A percentile compares a stretch with the other conserved stretches of the same genome.
phyloP scores from a whole-genome alignment of 495 filamentous ascomycete genomes.

The Bryoglossum gracile region DNA sequence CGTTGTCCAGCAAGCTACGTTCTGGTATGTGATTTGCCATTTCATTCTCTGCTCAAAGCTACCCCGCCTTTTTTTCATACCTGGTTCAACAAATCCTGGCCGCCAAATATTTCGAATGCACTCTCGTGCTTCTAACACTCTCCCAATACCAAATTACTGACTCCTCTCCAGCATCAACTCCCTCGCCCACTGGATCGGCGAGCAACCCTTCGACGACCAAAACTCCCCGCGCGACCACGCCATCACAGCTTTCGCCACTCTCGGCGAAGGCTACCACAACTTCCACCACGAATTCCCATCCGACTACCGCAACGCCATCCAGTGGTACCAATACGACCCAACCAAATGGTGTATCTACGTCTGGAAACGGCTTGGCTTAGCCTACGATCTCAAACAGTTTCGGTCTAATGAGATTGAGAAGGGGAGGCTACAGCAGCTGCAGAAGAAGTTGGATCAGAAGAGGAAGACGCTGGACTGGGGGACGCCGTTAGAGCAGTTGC shows the following conservation, averaged over 20 bases:
- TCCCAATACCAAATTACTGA: no score
- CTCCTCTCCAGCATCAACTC: no score
- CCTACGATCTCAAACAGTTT: constrained; percentile 96
- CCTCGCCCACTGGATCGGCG: constrained; percentile 96
- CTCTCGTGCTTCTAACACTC: no score
- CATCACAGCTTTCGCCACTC: constrained; percentile 89
- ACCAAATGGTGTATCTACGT: constrained; percentile 97
- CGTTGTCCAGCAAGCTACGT: constrained; percentile 98
- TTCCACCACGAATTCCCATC: constrained; percentile 99
- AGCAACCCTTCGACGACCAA: constrained; percentile 98
- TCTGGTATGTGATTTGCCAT: no score
- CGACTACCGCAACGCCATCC: constrained; percentile 96
- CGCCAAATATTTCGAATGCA: no score
- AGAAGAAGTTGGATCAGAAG: constrained; percentile 99
- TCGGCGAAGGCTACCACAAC: constrained; percentile 97
- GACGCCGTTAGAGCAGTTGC: constrained; percentile 84
- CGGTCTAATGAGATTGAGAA: constrained; percentile 98
- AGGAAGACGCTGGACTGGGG: constrained; percentile 91
- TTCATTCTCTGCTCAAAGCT: no score
- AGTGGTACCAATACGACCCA: constrained; percentile 98
- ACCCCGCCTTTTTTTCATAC: no score
- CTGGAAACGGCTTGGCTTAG: constrained; percentile 90
- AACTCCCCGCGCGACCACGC: constrained; percentile 97
- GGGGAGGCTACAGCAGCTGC: constrained; percentile 90
- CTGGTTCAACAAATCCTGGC: no score